A percentile compares a stretch with the other conserved stretches of the same genome.
Conservation (phyloP, 306 rosid species). For the Calophaca sinica region DNA sequence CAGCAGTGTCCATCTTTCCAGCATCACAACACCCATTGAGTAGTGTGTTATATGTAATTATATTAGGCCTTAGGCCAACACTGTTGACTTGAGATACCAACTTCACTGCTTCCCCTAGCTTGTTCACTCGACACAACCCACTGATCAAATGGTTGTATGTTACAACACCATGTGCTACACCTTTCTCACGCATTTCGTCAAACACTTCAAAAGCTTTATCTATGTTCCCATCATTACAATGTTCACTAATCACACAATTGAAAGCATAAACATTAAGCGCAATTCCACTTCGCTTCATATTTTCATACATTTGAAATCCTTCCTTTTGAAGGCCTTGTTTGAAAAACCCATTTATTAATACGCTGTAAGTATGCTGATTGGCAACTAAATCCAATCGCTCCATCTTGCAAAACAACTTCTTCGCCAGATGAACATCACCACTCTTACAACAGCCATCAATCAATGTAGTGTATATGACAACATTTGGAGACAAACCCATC, state of each 20-base stretch:
- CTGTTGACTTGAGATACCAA: conserved; percentile 57
- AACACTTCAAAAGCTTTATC: conserved; percentile 61
- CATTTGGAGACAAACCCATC: conserved; percentile 63
- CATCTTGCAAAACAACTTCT: conserved; percentile 71
- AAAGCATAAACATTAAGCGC: conserved; percentile 64
- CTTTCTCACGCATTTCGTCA: conserved; percentile 76
- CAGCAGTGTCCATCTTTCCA: conserved; percentile 68
- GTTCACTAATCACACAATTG: conserved; percentile 60
- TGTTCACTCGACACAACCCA: conserved; percentile 63
- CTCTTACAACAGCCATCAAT: conserved; percentile 83
- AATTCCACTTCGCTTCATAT: conserved; percentile 64
- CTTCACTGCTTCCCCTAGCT: conserved; percentile 58
- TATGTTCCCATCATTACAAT: conserved; percentile 57
- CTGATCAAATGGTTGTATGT: conserved; percentile 67
- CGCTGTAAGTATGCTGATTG: conserved; percentile 70
- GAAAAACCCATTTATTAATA: conserved; percentile 74
- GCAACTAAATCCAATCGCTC: conserved; percentile 61
- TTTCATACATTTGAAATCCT: conserved; percentile 73
- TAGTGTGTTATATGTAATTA: conserved; percentile 66
- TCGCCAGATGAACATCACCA: conserved; percentile 65
- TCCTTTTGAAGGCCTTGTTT: conserved; percentile 69
- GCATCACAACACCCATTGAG: conserved; percentile 69
- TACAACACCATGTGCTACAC: conserved; percentile 59
- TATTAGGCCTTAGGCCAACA: conserved; percentile 61
- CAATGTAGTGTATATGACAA: conserved; percentile 72